Evolutionary conservation across 2,329 filamentous ascomycete genomes (phyloP), one percentile per base, ranked within the genome.

Genomic region (Claviceps monticola): DNA sequence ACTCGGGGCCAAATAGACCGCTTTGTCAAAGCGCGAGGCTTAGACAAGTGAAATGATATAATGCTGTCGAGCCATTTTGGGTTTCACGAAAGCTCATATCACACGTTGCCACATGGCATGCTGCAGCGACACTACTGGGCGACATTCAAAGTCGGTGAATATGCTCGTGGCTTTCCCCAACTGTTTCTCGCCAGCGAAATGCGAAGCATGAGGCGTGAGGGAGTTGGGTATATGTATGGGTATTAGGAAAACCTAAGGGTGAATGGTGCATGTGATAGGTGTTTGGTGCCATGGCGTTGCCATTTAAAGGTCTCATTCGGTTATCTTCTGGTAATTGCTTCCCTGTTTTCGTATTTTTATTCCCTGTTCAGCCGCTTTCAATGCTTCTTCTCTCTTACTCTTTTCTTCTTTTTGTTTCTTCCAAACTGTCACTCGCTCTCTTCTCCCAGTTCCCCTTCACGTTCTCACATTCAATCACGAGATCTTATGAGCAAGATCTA

Each of bases 1-100:
- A 78, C 75, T 2, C 65, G 74, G 48, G 78, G 81, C 61, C 75
- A 79, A 59, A 74, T 82, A 51, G 76, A 74, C 53, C 68, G 78
- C 11, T 80, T 80, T 55, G 70, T 82, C 61, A 81, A 80, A 61
- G 78, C 77, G 0, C 68, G 76, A 14, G 72, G 71, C 2, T 62
- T 82, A 44, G 78, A 80, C 50, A 76, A 78, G 59, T 76, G 58
- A 46, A 46, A 16, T 8, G 14, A 58, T 23, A 11, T 26, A 5
- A 8, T 48, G 29, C 19, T 13, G 17, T 34, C 29, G 9, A 34
- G 29, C 29, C 29, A 34, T 34, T 9, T 4, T 34, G 29, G 29
- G 29, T 11, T 9, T 11, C 9, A 34, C 29, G 29, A 34, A 34
- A 34, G 29, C 9, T 11, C 9, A 29, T 4, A 34, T 34, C 29